These are phyloP conservation scores for Gymnopilus junonius DNA, from an alignment of 768 basidiomycete genomes.

Conservation along the genomic window DNA sequence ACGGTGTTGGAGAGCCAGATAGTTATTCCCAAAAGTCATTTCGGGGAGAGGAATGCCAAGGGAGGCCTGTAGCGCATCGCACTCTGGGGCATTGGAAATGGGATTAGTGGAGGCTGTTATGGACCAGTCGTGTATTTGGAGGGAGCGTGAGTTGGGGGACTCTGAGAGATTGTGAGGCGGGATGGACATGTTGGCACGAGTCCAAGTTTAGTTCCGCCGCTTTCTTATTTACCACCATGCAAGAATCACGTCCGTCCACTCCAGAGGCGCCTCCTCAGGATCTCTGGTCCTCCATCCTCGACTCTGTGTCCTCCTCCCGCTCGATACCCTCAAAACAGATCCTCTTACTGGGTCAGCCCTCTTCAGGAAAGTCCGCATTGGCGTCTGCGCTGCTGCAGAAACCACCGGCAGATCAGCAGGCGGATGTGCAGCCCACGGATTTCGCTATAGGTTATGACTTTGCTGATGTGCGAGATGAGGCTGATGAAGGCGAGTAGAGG, in stretches of 20 bases:
- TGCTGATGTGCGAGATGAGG: conserved; percentile 89
- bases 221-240: conserved; percentile 31
- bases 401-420: conserved; percentile 53
- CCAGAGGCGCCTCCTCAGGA: conserved; percentile 79
- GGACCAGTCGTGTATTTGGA: conserved; percentile 68
- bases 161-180: conserved; percentile 72
- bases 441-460: conserved; percentile 94
- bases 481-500: conserved; percentile 78
- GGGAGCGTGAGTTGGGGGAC: conserved; percentile 69
- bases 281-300: conserved; percentile 92
- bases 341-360: conserved; percentile 80
- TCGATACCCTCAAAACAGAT: conserved; percentile 88
- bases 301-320: conserved; percentile 81
- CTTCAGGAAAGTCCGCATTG: conserved; percentile 78
- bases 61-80: conserved; percentile 65
- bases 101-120: conserved; percentile 75
- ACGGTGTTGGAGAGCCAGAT: conserved; percentile 66
- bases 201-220: background rate
- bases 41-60: conserved; percentile 88
- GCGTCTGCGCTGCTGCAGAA: conserved; percentile 76
- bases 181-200: conserved; percentile 34
- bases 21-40: conserved; percentile 94
- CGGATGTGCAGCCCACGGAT: conserved; percentile 66
- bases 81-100: conserved; percentile 79
- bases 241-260: conserved; percentile 62